These are phyloP conservation scores for Tuctoria greenei DNA, from an alignment of 176 grass and related monocot species.

Conservation along the genomic window DNA sequence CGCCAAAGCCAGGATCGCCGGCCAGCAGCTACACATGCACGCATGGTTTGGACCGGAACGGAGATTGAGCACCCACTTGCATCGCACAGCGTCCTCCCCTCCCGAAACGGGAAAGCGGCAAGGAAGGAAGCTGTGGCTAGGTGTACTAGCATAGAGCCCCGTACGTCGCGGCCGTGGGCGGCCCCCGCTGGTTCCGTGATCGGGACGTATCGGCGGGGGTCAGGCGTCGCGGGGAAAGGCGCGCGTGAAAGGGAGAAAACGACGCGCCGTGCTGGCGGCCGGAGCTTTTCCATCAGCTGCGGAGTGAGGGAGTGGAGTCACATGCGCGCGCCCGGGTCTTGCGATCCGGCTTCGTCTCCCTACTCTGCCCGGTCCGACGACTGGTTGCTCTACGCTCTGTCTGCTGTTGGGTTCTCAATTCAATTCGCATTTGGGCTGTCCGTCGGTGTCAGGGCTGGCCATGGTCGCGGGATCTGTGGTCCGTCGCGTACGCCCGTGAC, in stretches of 20 bases:
- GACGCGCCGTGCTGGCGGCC: background rate
- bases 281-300: background rate
- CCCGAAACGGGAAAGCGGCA: slow-evolving; percentile 24
- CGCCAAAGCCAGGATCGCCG: slow-evolving; percentile 5
- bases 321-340: slow-evolving; percentile 10
- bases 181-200: slow-evolving; percentile 11
- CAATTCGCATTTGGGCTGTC: background rate
- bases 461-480: slow-evolving; percentile 10
- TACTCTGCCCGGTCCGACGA: slow-evolving; percentile 8
- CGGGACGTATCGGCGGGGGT: slow-evolving; percentile 26
- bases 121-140: background rate
- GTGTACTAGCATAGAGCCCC: background rate
- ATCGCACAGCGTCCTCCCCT: background rate
- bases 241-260: slow-evolving; percentile 44
- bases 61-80: background rate
- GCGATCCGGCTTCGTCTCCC: slow-evolving; percentile 24
- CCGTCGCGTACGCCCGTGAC: background rate
- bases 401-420: background rate
- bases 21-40: slow-evolving; percentile 6
- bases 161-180: background rate
- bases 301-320: background rate
- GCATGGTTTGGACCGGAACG: background rate
- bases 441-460: background rate
- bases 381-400: background rate
- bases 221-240: slow-evolving; percentile 11